Conservation (phyloP, 2,329 filamentous ascomycete genomes). For the Clarireedia paspali region DNA sequence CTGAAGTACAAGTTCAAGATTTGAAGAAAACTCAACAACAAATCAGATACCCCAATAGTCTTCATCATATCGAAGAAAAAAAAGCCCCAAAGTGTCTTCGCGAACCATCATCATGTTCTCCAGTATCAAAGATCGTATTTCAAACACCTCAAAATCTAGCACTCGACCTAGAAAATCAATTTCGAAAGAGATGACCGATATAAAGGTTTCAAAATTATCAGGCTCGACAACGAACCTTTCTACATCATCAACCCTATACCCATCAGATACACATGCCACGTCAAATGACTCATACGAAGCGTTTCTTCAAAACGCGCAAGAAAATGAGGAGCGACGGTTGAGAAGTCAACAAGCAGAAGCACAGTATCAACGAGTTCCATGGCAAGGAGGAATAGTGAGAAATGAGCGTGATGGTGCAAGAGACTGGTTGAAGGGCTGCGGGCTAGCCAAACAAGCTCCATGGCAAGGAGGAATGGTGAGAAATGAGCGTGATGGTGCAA, state of each 20-base stretch:
- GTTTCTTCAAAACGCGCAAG: not conserved
- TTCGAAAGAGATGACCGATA: no score
- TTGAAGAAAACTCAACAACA: not conserved
- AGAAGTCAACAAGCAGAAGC: no score
- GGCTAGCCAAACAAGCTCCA: no score
- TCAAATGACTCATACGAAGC: slow-evolving; percentile 3
- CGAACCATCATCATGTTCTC: not conserved
- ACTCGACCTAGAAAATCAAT: no score
- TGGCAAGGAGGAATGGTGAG: no score
- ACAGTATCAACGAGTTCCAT: not conserved
- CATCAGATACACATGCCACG: not conserved
- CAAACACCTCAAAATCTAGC: not conserved
- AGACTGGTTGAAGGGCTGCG: not conserved
- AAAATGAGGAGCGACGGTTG: not conserved
- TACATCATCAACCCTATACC: not conserved
- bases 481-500: no score
- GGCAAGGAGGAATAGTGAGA: slow-evolving; percentile 1
- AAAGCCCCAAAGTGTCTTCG: not conserved
- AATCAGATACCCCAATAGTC: not conserved
- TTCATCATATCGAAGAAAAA: not conserved
- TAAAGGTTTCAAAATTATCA: no score
- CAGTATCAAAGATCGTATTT: not conserved
- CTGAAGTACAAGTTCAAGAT: no score
- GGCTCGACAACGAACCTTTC: no score
- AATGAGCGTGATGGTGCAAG: not conserved